Percentiles rank a stretch among this genome's conserved stretches.
phyloP scores from a whole-genome alignment of 176 grass and related monocot genomes.

The Carex kokanica region DNA sequence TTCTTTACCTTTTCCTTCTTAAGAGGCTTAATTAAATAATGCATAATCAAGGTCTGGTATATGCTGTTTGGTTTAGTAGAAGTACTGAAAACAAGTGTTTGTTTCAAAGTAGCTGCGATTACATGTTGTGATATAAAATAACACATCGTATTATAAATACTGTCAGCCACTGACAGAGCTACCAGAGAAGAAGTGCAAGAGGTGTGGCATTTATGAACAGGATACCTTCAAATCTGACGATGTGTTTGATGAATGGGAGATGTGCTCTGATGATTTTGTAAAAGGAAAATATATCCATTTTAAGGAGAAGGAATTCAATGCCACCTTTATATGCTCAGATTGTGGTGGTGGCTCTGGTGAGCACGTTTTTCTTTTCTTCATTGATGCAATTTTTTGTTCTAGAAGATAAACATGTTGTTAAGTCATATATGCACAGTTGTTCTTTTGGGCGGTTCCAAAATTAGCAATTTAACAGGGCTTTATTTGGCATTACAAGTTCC shows the following conservation, averaged over 20 bases:
- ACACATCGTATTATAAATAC: neutral
- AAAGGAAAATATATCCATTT: conserved; percentile 50
- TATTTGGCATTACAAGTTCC: neutral
- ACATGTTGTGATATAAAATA: neutral
- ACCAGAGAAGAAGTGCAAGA: conserved; percentile 88
- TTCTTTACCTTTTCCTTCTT: neutral
- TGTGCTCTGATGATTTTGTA: conserved; percentile 83
- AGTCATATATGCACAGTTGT: neutral
- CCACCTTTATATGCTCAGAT: conserved; percentile 73
- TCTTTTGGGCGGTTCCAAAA: neutral
- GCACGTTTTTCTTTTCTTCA: neutral
- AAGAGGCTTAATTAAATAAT: neutral
- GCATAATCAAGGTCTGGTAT: neutral
- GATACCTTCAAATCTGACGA: conserved; percentile 45
- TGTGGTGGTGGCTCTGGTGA: conserved; percentile 52
- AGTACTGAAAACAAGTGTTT: neutral
- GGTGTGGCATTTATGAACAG: conserved; percentile 78
- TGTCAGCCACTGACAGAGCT: conserved; percentile 78
- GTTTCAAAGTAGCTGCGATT: neutral
- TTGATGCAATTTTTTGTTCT: neutral
- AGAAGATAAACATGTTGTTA: neutral
- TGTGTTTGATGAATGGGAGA: conserved; percentile 89
- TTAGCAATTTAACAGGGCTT: neutral
- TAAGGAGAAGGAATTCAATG: conserved; percentile 72
- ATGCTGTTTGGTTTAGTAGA: neutral